phyloP scores from a whole-genome alignment of 2,329 filamentous ascomycete genomes.

The Alternaria tenuissima region DNA sequence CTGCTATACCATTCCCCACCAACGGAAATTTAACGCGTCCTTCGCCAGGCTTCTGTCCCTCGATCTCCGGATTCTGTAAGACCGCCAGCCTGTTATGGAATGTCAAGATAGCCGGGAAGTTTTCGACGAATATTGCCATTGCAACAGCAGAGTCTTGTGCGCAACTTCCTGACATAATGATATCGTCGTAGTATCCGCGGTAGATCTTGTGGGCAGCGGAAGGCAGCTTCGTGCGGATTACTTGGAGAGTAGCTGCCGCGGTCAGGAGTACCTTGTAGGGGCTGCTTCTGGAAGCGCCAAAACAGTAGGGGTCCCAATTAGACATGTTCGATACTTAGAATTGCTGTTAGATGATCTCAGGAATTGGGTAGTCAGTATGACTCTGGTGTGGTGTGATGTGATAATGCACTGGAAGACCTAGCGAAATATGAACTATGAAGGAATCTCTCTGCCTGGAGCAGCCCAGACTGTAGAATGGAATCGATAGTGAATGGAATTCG shows the following conservation, averaged over 20 bases:
- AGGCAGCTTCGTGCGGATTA: not conserved
- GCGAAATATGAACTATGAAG: not conserved
- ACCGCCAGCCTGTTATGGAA: not conserved
- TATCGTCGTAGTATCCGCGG: slow-evolving; percentile 1
- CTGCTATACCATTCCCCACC: not conserved
- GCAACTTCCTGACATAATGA: not conserved
- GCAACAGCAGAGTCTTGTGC: not conserved
- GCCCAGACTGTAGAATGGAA: not conserved
- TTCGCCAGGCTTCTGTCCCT: not conserved
- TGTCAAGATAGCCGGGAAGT: not conserved
- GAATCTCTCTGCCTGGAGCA: not conserved
- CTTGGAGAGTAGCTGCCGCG: not conserved
- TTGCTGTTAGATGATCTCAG: accelerated
- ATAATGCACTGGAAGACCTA: not conserved
- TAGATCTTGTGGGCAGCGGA: not conserved
- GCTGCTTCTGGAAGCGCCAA: not conserved
- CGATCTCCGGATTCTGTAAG: not conserved
- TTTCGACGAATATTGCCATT: not conserved
- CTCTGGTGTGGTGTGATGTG: not conserved
- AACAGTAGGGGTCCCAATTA: not conserved
- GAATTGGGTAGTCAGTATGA: not conserved
- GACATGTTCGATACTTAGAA: not conserved
- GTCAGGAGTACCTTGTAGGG: not conserved
- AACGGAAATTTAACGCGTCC: not conserved
- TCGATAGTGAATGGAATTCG: not conserved